Evolutionary conservation across 495 filamentous ascomycete genomes (phyloP).

Genomic region (Penicillium canescens): DNA sequence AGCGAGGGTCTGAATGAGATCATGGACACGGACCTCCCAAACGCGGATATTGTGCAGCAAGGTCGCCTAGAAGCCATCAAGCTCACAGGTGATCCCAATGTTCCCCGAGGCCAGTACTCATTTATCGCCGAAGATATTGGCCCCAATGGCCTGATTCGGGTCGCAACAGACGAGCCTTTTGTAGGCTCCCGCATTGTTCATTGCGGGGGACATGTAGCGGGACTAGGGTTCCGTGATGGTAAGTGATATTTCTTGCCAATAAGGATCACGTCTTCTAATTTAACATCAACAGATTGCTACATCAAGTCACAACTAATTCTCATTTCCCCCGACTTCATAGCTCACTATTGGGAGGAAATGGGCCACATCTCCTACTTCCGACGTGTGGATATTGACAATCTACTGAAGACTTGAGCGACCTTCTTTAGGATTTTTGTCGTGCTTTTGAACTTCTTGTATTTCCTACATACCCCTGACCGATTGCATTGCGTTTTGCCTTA

Average conservation of each 20-base stretch:
- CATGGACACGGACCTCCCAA: not conserved
- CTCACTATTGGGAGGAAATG: slow-evolving; percentile 79
- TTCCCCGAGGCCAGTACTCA: slow-evolving; percentile 81
- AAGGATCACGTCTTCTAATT: not conserved
- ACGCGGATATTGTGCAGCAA: slow-evolving; percentile 19
- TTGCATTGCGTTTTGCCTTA: no score
- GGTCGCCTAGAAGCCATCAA: slow-evolving; percentile 81
- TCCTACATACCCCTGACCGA: slow-evolving; percentile 9
- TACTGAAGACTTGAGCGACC: slow-evolving; percentile 57
- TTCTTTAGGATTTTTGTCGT: not conserved
- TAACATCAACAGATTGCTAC: slow-evolving; percentile 58
- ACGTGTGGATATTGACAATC: slow-evolving; percentile 76
- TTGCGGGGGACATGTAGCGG: slow-evolving; percentile 76
- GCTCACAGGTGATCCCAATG: slow-evolving; percentile 84
- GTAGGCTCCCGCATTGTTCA: slow-evolving; percentile 72
- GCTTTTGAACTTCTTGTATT: not conserved
- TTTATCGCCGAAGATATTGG: slow-evolving; percentile 80
- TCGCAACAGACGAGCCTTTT: slow-evolving; percentile 69
- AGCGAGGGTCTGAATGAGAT: slow-evolving; percentile 5
- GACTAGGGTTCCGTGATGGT: slow-evolving; percentile 68
- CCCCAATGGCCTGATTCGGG: slow-evolving; percentile 54
- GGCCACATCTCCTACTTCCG: slow-evolving; percentile 80
- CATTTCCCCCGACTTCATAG: slow-evolving; percentile 72
- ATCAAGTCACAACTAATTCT: slow-evolving; percentile 76
- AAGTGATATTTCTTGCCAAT: slow-evolving; percentile 23